These are phyloP conservation scores for Furcasterigmium sp. DNA, from an alignment of 2,329 filamentous ascomycete genomes.

Conservation along the genomic window DNA sequence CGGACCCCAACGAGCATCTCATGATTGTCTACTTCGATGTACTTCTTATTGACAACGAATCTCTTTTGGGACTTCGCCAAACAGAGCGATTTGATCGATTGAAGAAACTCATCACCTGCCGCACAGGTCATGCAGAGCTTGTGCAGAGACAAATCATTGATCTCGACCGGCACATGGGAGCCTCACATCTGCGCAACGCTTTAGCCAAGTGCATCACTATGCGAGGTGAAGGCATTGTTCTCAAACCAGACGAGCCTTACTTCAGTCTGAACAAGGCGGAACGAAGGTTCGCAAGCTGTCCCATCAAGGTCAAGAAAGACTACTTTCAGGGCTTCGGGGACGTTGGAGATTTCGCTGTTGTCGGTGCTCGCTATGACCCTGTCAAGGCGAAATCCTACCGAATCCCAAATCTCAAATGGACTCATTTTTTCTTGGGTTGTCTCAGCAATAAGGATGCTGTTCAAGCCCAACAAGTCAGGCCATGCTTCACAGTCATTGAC, in stretches of 20 bases:
- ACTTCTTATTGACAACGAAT: conserved; percentile 48
- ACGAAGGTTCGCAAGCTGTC: conserved; percentile 38
- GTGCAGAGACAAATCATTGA: conserved; percentile 64
- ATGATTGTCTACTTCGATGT: conserved; percentile 60
- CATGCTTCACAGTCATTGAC: conserved; percentile 63
- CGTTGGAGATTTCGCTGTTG: conserved; percentile 73
- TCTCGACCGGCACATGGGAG: conserved; percentile 49
- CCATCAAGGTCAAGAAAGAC: conserved; percentile 85
- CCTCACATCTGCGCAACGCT: conserved; percentile 49
- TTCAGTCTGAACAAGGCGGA: conserved; percentile 46
- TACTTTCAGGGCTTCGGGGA: conserved; percentile 75
- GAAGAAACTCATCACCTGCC: conserved; percentile 41
- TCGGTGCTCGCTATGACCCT: conserved; percentile 70
- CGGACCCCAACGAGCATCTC: conserved; percentile 45
- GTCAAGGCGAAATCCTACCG: conserved; percentile 52
- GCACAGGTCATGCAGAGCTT: conserved; percentile 60
- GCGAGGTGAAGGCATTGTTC: conserved; percentile 71
- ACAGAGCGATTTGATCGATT: conserved; percentile 58
- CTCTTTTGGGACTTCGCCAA: conserved; percentile 45
- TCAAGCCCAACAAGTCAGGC: conserved; percentile 41
- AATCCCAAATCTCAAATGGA: conserved; percentile 60
- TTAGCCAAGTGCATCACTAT: conserved; percentile 64
- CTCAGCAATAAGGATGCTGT: conserved; percentile 62
- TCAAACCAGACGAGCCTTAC: conserved; percentile 79
- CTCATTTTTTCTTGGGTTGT: conserved; percentile 76